Evolutionary conservation across 2,329 filamentous ascomycete species (phyloP).

Genomic region (Exutisphaerella laricina): DNA sequence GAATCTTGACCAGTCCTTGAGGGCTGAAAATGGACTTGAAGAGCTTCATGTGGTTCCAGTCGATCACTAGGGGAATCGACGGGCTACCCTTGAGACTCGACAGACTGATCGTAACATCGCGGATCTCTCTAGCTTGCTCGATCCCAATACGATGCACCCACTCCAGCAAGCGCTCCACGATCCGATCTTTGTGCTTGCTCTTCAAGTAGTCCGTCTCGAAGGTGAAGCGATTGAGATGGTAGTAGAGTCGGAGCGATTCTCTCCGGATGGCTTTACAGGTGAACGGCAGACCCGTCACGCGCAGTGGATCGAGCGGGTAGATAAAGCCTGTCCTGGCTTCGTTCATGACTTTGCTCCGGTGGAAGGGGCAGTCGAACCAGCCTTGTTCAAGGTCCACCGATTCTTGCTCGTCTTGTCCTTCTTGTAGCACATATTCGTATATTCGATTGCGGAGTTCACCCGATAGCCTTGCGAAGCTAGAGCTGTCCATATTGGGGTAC

Average conservation of each 20-base stretch:
- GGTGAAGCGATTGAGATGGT: constrained; percentile 17
- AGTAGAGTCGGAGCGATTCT: constrained; percentile 18
- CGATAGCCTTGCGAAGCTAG: constrained; percentile 5
- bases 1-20: constrained; percentile 13
- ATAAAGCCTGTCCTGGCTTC: constrained; percentile 2
- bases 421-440: constrained; percentile 15
- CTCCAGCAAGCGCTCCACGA: constrained; percentile 11
- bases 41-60: constrained; percentile 17
- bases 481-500: constrained; percentile 6
- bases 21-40: constrained; percentile 16
- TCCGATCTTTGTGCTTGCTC: constrained; percentile 14
- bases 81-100: constrained; percentile 15
- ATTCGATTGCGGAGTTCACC: constrained; percentile 16
- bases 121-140: constrained; percentile 16
- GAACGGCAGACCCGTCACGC: constrained; percentile 12
- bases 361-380: constrained; percentile 12
- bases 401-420: constrained; percentile 8
- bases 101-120: constrained; percentile 19
- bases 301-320: constrained; percentile 5
- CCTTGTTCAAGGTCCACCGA: constrained; percentile 13
- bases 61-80: constrained; percentile 9
- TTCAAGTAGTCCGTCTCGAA: constrained; percentile 22
- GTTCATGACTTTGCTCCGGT: constrained; percentile 7
- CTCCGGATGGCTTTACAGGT: constrained; percentile 16
- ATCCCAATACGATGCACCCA: constrained; percentile 11